A percentile compares a stretch with the other conserved stretches of the same genome.
phyloP scores from a whole-genome alignment of 257 asterid species.

The Jaltomata sinuosa region DNA sequence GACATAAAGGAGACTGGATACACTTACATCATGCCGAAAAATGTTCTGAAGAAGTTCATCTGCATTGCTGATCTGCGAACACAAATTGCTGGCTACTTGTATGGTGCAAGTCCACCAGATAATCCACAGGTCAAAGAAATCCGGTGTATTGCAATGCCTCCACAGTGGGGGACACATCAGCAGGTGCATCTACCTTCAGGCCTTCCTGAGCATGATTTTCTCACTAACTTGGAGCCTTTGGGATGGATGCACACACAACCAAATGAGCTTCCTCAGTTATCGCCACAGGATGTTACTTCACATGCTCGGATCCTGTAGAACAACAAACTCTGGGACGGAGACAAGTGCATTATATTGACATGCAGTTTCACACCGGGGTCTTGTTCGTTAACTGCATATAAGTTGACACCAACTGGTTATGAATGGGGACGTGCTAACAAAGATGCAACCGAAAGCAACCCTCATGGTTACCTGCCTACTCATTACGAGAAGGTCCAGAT shows the following conservation, averaged over 20 bases:
- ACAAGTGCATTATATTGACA: constrained; percentile 80
- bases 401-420: constrained; percentile 79
- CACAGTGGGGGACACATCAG: constrained; percentile 98
- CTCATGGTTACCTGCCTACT: constrained; percentile 91
- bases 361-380: constrained; percentile 99
- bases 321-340: constrained; percentile 97
- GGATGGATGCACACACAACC: constrained; percentile 99
- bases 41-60: constrained; percentile 85
- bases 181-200: constrained; percentile 84
- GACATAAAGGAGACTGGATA: constrained; percentile 98
- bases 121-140: constrained; percentile 97
- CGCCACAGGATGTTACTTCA: constrained; percentile 82
- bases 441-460: constrained; percentile 65
- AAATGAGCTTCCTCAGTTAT: constrained; percentile 88
- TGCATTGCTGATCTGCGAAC: constrained; percentile 94
- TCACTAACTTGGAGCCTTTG: constrained; percentile 83
- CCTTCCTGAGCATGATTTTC: constrained; percentile 84
- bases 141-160: constrained; percentile 90
- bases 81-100: constrained; percentile 83
- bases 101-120: constrained; percentile 93
- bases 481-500: constrained; percentile 93
- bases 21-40: constrained; percentile 94
- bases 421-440: constrained; percentile 95
- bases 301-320: constrained; percentile 72
- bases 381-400: constrained; percentile 87